Evolutionary conservation across 2,329 filamentous ascomycete genomes (phyloP).

Genomic region (Neofusicoccum laricinum): DNA sequence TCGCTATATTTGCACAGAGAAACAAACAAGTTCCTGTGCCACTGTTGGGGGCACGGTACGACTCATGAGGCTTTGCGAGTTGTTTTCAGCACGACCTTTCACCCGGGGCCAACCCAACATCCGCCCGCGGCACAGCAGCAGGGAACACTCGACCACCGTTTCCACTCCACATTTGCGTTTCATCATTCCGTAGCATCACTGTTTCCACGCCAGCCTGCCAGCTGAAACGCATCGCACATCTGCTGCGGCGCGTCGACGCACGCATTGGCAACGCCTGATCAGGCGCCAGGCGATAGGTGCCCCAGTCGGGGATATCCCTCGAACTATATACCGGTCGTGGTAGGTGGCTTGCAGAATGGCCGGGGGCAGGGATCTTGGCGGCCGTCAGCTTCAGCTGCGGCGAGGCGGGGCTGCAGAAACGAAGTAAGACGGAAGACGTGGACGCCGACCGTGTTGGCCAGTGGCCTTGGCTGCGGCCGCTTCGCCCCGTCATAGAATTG

Average conservation of each 20-base stretch:
- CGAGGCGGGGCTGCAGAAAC: not conserved
- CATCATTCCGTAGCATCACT: no score
- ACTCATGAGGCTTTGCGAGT: no score
- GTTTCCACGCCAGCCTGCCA: no score
- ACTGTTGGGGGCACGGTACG: no score
- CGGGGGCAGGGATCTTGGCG: not conserved
- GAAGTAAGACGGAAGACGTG: not conserved
- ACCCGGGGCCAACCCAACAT: no score
- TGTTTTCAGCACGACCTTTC: no score
- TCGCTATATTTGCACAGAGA: no score
- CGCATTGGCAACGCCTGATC: not conserved
- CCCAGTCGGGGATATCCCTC: not conserved
- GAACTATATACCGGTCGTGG: not conserved
- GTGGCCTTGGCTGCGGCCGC: not conserved
- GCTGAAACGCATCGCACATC: not conserved
- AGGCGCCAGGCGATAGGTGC: not conserved
- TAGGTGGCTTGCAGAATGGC: not conserved
- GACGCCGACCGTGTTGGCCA: not conserved
- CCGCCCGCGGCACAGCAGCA: no score
- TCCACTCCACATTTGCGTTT: no score
- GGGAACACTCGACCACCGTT: no score
- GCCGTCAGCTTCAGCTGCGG: not conserved
- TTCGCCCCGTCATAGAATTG: not conserved
- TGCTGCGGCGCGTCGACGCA: not conserved
- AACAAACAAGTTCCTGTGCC: no score